A percentile compares a stretch with the other conserved stretches of the same genome.
Conservation (phyloP, 805 yeast genomes). For the Metschnikowia reukaufii region DNA sequence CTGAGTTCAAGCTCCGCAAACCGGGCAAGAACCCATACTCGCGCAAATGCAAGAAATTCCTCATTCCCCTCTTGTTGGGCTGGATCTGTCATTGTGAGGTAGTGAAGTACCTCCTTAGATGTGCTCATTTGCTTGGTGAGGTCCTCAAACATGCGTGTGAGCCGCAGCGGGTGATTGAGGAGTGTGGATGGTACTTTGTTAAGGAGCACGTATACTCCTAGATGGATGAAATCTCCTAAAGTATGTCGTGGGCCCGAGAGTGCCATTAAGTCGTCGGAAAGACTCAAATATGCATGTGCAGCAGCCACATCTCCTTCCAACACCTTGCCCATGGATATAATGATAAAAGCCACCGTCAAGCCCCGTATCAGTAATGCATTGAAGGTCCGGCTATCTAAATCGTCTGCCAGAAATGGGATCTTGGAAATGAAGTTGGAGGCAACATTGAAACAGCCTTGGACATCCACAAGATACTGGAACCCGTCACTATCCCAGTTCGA, state of each 20-base stretch:
- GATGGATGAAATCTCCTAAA: slow-evolving; percentile 15
- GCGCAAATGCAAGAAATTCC: slow-evolving; percentile 17
- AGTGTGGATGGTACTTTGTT: slow-evolving; percentile 12
- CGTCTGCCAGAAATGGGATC: slow-evolving; percentile 4
- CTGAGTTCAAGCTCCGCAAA: slow-evolving; percentile 17
- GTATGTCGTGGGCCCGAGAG: slow-evolving; percentile 10
- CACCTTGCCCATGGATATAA: slow-evolving; percentile 11
- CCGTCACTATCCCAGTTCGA: slow-evolving; percentile 12
- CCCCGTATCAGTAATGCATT: slow-evolving; percentile 12
- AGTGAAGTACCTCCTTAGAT: slow-evolving; percentile 8
- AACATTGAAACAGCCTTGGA: slow-evolving; percentile 14
- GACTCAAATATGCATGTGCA: slow-evolving; percentile 10
- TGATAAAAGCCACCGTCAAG: slow-evolving; percentile 8
- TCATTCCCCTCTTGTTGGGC: slow-evolving; percentile 4
- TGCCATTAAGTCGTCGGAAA: slow-evolving; percentile 7
- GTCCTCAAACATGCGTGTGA: slow-evolving; percentile 2
- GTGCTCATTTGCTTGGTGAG: slow-evolving; percentile 8
- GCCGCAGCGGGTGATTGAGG: slow-evolving; percentile 1
- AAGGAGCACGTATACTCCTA: slow-evolving; percentile 14
- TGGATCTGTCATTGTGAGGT: slow-evolving; percentile 10
- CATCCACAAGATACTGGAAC: slow-evolving; percentile 14
- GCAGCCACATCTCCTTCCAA: slow-evolving; percentile 6
- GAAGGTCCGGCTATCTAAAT: slow-evolving; percentile 3
- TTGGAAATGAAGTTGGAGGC: slow-evolving; percentile 11
- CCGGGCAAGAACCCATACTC: slow-evolving; percentile 16